Evolutionary conservation across 139 green algal genomes (phyloP).

Genomic region (Chlamydomonas schloesseri): DNA sequence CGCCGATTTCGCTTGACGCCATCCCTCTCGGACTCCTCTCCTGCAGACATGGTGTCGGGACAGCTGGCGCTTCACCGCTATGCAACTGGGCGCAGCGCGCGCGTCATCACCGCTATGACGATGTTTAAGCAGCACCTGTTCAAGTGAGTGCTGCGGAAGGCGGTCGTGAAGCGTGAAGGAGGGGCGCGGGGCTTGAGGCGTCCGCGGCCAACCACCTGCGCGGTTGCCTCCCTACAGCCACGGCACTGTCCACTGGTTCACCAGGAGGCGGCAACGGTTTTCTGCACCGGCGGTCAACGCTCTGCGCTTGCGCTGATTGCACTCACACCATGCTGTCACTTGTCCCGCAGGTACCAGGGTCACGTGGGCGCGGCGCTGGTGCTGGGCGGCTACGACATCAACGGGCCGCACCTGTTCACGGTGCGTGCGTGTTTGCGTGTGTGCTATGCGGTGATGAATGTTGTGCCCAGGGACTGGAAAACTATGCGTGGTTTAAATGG

Average conservation of each 20-base stretch:
- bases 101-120: conserved; percentile 95
- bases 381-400: conserved; percentile 94
- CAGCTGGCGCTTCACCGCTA: conserved; percentile 93
- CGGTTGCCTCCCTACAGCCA: too few relatives aligned
- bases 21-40: neutral
- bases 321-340: neutral
- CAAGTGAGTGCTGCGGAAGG: conserved; percentile 71
- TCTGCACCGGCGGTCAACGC: neutral
- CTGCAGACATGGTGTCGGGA: conserved; percentile 93
- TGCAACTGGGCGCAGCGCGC: conserved; percentile 81
- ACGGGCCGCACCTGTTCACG: conserved; percentile 96
- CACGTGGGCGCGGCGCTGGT: conserved; percentile 96
- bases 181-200: too few relatives aligned
- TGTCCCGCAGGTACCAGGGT: conserved; percentile 89
- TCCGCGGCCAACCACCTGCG: too few relatives aligned
- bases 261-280: neutral
- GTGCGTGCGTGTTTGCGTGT: too few relatives aligned
- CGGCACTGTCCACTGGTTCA: too few relatives aligned
- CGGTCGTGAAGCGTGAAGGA: too few relatives aligned
- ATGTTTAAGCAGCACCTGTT: conserved; percentile 98
- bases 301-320: too few relatives aligned
- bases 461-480: too few relatives aligned
- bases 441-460: too few relatives aligned
- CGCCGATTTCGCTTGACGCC: neutral
- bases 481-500: too few relatives aligned